phyloP scores from a whole-genome alignment of 495 filamentous ascomycete genomes.

The Aspergillus homomorphus region DNA sequence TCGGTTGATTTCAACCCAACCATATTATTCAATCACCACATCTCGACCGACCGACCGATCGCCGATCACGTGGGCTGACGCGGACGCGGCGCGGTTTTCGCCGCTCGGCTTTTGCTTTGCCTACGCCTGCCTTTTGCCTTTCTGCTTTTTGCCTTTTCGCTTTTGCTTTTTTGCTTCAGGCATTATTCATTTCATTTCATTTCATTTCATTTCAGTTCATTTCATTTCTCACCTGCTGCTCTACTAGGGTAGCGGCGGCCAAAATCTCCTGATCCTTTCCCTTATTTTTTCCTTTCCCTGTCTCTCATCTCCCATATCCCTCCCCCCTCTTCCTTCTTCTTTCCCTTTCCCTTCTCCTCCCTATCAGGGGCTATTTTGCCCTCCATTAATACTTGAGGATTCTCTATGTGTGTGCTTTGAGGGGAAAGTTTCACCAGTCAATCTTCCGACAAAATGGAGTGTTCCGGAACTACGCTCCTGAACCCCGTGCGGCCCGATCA shows the following conservation, averaged over 20 bases:
- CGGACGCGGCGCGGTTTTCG: constrained; percentile 12
- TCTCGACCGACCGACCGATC: not conserved
- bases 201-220: constrained; percentile 1
- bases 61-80: constrained; percentile 12
- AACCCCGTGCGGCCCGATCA: constrained; percentile 6
- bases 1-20: not conserved
- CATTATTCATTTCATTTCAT: not conserved
- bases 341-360: constrained; percentile 4
- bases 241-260: not conserved
- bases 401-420: not conserved
- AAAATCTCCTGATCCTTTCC: not conserved
- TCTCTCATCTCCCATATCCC: not conserved
- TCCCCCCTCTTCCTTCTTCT: constrained; percentile 1
- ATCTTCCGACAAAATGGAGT: not conserved
- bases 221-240: too few relatives aligned
- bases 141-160: not conserved
- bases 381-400: not conserved
- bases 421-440: not conserved
- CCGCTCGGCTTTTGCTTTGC: not conserved
- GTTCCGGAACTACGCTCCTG: not conserved
- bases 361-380: not conserved
- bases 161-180: not conserved
- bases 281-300: not conserved
- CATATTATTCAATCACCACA: too few relatives aligned
- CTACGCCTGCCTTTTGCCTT: not conserved